These are phyloP conservation scores for Fragaria iinumae DNA, from an alignment of 306 rosid species.

Conservation along the genomic window DNA sequence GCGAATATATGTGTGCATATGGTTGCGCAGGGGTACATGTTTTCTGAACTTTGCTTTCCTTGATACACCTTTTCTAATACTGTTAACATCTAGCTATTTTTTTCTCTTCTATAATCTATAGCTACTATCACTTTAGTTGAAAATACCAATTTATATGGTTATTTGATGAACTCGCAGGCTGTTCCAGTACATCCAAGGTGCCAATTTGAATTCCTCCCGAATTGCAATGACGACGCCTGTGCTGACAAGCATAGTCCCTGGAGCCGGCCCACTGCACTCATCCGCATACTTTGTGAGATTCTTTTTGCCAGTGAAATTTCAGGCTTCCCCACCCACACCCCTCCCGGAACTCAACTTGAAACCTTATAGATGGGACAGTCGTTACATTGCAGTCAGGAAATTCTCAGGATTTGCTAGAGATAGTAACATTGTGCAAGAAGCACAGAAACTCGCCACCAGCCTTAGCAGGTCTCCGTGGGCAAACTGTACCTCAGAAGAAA, in stretches of 20 bases:
- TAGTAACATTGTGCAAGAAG: slow-evolving; percentile 55
- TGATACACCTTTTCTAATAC: too few relatives aligned
- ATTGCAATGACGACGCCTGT: slow-evolving; percentile 68
- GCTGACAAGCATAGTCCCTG: slow-evolving; percentile 60
- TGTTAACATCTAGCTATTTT: too few relatives aligned
- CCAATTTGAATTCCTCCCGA: slow-evolving; percentile 77
- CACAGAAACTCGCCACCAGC: slow-evolving; percentile 65
- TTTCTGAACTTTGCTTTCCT: too few relatives aligned
- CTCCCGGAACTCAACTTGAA: slow-evolving; percentile 60
- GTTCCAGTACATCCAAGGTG: slow-evolving; percentile 82
- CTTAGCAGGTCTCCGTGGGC: slow-evolving; percentile 62
- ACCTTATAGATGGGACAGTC: slow-evolving; percentile 38
- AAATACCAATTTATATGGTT: too few relatives aligned
- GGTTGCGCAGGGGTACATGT: too few relatives aligned
- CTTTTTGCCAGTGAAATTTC: slow-evolving; percentile 67
- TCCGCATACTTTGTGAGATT: slow-evolving; percentile 58
- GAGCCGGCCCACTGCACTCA: slow-evolving; percentile 62
- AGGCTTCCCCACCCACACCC: slow-evolving; percentile 63
- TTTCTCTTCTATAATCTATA: too few relatives aligned
- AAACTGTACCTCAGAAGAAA: slow-evolving; percentile 42
- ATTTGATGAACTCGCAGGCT: slow-evolving; percentile 36
- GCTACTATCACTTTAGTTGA: too few relatives aligned
- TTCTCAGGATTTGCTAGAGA: slow-evolving; percentile 77
- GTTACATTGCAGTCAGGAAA: slow-evolving; percentile 60
- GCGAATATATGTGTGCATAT: too few relatives aligned